A percentile compares a stretch with the other conserved stretches of the same genome.
These are phyloP conservation scores for Dipodascus geniculatus DNA, from an alignment of 805 yeast species.

Conservation along the genomic window DNA sequence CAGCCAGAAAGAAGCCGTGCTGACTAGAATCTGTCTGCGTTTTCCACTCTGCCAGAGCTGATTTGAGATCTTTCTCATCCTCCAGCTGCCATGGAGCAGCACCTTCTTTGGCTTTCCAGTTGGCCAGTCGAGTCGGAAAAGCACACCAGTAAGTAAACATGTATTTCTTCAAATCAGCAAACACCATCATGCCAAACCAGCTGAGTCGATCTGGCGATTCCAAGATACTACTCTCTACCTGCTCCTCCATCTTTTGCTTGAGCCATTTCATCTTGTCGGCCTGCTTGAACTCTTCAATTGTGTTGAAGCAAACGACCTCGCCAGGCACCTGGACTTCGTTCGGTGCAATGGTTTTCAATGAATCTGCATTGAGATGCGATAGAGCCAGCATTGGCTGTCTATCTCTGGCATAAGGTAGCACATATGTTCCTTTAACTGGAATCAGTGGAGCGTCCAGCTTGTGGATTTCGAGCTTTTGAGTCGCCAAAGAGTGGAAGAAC, in stretches of 20 bases:
- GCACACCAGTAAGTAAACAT: slow-evolving; percentile 85
- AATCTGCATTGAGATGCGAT: slow-evolving; percentile 6
- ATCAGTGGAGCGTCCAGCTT: slow-evolving; percentile 45
- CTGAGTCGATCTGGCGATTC: slow-evolving; percentile 31
- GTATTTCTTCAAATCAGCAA: slow-evolving; percentile 83
- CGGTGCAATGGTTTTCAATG: not conserved
- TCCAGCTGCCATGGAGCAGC: slow-evolving; percentile 4
- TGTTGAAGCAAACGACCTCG: slow-evolving; percentile 51
- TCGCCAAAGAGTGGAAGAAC: slow-evolving; percentile 67
- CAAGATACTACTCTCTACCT: slow-evolving; percentile 23
- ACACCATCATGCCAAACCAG: slow-evolving; percentile 46
- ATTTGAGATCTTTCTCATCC: slow-evolving; percentile 8
- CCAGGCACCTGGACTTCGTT: slow-evolving; percentile 25
- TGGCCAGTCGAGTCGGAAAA: slow-evolving; percentile 50
- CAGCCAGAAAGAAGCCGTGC: slow-evolving; percentile 21
- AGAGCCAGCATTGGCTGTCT: slow-evolving; percentile 26
- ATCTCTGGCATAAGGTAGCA: slow-evolving; percentile 20
- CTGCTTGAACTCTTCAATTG: slow-evolving; percentile 72
- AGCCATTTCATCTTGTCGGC: slow-evolving; percentile 52
- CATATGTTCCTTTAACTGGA: slow-evolving; percentile 31
- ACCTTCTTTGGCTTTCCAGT: slow-evolving; percentile 31
- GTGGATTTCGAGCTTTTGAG: slow-evolving; percentile 59
- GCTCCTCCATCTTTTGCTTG: slow-evolving; percentile 26
- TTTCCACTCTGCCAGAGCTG: slow-evolving; percentile 12
- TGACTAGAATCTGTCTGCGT: slow-evolving; percentile 8